These are phyloP conservation scores for Lojkania enalia DNA, from an alignment of 2,329 filamentous ascomycete species.

Conservation along the genomic window DNA sequence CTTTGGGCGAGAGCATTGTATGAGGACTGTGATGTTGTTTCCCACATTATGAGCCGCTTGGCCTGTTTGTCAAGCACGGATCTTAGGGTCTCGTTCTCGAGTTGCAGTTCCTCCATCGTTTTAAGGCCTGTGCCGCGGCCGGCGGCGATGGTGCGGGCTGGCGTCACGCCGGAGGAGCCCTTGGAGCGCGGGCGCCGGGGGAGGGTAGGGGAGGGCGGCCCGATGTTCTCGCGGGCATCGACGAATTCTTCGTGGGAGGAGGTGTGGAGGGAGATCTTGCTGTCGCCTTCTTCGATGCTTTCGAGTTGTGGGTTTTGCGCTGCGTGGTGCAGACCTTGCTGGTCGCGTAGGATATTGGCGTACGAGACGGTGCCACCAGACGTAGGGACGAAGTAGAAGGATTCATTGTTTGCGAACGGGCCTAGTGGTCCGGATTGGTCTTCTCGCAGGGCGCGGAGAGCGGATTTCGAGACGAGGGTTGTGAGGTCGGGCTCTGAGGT, in stretches of 20 bases:
- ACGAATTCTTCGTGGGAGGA: constrained; percentile 74
- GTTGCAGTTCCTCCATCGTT: constrained; percentile 81
- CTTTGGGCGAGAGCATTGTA: constrained; percentile 86
- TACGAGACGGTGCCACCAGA: constrained; percentile 92
- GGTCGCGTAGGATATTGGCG: constrained; percentile 72
- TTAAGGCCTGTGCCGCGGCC: constrained; percentile 54
- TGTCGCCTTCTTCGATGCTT: constrained; percentile 47
- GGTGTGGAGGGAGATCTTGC: constrained; percentile 28
- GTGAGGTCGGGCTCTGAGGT: constrained; percentile 73
- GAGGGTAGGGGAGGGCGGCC: constrained; percentile 50
- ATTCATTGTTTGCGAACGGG: constrained; percentile 60
- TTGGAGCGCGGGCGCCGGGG: constrained; percentile 42
- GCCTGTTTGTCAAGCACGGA: constrained; percentile 83
- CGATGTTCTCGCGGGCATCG: constrained; percentile 73
- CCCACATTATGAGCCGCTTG: constrained; percentile 87
- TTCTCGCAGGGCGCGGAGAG: constrained; percentile 75
- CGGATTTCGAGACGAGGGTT: constrained; percentile 82
- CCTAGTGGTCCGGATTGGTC: constrained; percentile 58
- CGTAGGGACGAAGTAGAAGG: constrained; percentile 91
- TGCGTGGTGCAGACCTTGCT: constrained; percentile 40
- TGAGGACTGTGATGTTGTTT: constrained; percentile 86
- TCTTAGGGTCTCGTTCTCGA: constrained; percentile 86
- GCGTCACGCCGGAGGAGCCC: constrained; percentile 22
- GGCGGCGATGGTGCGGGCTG: constrained; percentile 35
- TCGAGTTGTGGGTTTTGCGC: constrained; percentile 52